These are phyloP conservation scores for Metschnikowia kofuensis DNA, from an alignment of 805 yeast species.

Conservation along the genomic window DNA sequence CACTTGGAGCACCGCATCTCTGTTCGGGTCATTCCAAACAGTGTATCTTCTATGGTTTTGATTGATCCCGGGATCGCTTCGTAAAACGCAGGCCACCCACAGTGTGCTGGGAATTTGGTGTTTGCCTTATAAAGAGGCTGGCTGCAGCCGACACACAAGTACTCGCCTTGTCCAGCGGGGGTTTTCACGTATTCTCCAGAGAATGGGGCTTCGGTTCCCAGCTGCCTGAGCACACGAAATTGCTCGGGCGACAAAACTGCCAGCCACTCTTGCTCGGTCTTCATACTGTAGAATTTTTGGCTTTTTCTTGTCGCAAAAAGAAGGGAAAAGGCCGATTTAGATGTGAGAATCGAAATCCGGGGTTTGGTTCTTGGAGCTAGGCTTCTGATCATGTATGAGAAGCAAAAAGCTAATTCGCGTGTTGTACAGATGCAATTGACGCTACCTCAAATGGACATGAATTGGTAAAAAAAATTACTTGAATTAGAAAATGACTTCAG, in stretches of 20 bases:
- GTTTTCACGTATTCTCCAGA: slow-evolving; percentile 56
- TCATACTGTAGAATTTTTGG: slow-evolving; percentile 8
- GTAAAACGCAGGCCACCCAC: slow-evolving; percentile 99
- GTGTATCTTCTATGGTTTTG: slow-evolving; percentile 53
- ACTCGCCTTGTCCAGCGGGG: slow-evolving; percentile 62
- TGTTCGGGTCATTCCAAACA: slow-evolving; percentile 76
- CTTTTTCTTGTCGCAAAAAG: not conserved
- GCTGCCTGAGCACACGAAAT: slow-evolving; percentile 70
- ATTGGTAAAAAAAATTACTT: no score
- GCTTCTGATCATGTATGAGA: no score
- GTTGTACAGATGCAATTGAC: no score
- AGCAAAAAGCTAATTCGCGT: no score
- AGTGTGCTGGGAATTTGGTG: slow-evolving; percentile 83
- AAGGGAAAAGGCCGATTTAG: no score
- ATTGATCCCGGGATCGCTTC: slow-evolving; percentile 84
- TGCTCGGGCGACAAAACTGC: slow-evolving; percentile 75
- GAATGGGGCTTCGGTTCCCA: slow-evolving; percentile 68
- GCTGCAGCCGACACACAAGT: slow-evolving; percentile 83
- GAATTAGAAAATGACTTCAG: no score
- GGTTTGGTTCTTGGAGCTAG: no score
- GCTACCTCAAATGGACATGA: no score
- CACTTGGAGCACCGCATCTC: slow-evolving; percentile 89
- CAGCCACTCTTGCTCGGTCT: slow-evolving; percentile 67
- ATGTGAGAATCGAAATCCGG: no score
- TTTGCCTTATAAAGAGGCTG: slow-evolving; percentile 74